Evolutionary conservation across 257 asterid species (phyloP).

Genomic region (Solanum pennellii): DNA sequence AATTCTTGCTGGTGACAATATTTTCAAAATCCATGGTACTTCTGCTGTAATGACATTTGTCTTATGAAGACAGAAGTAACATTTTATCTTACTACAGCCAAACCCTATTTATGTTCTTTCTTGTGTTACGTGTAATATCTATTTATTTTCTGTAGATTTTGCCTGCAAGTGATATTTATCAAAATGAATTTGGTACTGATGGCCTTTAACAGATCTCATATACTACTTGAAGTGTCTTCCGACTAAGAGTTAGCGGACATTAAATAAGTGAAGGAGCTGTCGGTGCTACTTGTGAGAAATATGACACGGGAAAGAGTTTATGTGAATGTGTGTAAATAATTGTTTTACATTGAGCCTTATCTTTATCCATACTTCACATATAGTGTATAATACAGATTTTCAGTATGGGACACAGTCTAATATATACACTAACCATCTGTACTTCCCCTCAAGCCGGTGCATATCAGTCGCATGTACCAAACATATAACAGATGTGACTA

Average conservation of each 20-base stretch:
- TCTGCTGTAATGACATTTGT: not conserved
- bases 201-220: not conserved
- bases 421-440: not conserved
- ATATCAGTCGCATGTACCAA: not conserved
- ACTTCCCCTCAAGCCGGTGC: not conserved
- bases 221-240: not conserved
- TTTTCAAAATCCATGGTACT: conserved; percentile 60
- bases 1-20: conserved; percentile 38
- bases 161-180: not conserved
- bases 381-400: not conserved
- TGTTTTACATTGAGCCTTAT: not conserved
- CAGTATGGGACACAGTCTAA: not conserved
- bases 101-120: not conserved
- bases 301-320: not conserved
- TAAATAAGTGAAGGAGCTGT: not conserved
- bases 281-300: not conserved
- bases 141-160: not conserved
- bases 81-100: not conserved
- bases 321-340: not conserved
- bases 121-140: not conserved
- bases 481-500: not conserved
- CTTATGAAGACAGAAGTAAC: not conserved
- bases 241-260: not conserved
- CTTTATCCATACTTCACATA: not conserved
- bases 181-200: not conserved